Base-by-base conservation (phyloP, 2,329 filamentous ascomycete genomes). In the Xenosphaeropsis pyriputrescens region DNA sequence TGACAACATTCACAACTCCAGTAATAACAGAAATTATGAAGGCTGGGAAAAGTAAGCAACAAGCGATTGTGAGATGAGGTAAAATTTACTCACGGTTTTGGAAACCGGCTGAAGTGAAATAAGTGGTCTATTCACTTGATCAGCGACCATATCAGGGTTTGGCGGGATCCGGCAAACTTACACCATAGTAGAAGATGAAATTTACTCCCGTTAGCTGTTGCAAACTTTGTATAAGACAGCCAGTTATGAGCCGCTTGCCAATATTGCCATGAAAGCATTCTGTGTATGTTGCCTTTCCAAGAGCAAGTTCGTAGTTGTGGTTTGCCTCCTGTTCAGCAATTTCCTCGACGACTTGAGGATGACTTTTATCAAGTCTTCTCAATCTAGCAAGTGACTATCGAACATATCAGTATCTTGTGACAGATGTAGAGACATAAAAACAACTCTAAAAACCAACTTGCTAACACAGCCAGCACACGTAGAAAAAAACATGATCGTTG, bases 141-240 rank as follows among this genome's bases (percentile, higher is more conserved):
- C 22, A 26, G 22, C 22, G 22, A 9, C 22, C 26, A 75, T 57
- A 19, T 60, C 49, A 32, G 63, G 78, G 19, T 78, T 75, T 60
- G 79, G 62, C 62, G 93, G 81, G 74, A 93, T 91, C 41, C 79
- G 73, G 12, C 22, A 93, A 91, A 41, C 79, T 74, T 31, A 82
- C 85, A 29, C 80, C 83, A 64, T 77, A 83, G 64, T 83, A 81
- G 66, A 85, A 88, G 67, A 88, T 82, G 60, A 86, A 89, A 70
- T 91, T 91, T 62, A 91, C 80, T 65, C 84, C 83, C 18, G 52
- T 41, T 64, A 68, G 73, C 61, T 83, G 79, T 61, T 84, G 79
- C 77, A 84, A 82, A 79, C 84, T 84, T 66, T 85, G 79, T 26
- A 85, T 65, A 15, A 70, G 63, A 50, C 79, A 85, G 31, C 82